Conservation (phyloP, 1,284 basidiomycete species). For the Amylostereum chailletii region DNA sequence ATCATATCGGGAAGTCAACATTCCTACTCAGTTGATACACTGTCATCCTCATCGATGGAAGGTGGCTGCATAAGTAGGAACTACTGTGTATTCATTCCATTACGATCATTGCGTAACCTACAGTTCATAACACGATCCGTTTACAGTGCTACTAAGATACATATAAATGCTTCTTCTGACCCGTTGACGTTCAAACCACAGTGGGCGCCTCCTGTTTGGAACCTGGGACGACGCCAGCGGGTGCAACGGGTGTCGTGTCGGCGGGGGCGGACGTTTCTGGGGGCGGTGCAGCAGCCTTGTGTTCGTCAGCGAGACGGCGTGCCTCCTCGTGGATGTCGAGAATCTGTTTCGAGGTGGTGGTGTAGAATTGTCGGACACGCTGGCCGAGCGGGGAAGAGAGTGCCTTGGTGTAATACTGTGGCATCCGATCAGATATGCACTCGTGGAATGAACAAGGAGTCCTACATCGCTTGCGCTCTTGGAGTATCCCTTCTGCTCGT, state of each 20-base stretch:
- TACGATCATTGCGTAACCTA: no score
- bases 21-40: no score
- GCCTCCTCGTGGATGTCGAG: slow-evolving; percentile 86
- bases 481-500: slow-evolving; percentile 73
- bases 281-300: slow-evolving; percentile 31
- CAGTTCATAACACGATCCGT: no score
- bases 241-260: not conserved
- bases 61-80: no score
- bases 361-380: slow-evolving; percentile 72
- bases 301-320: slow-evolving; percentile 57
- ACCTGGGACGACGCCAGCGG: not conserved
- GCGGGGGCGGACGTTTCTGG: not conserved
- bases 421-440: slow-evolving; percentile 3
- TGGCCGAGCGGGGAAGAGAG: slow-evolving; percentile 70
- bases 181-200: not conserved
- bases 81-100: no score
- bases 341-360: slow-evolving; percentile 72
- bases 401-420: slow-evolving; percentile 73
- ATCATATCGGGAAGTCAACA: no score
- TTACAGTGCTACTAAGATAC: no score
- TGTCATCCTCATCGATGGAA: no score
- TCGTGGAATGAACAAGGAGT: slow-evolving; percentile 8
- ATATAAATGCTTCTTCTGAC: no score
- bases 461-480: slow-evolving; percentile 62
- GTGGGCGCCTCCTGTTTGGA: not conserved